phyloP scores from a whole-genome alignment of 768 basidiomycete species.

The Pluteus cervinus region DNA sequence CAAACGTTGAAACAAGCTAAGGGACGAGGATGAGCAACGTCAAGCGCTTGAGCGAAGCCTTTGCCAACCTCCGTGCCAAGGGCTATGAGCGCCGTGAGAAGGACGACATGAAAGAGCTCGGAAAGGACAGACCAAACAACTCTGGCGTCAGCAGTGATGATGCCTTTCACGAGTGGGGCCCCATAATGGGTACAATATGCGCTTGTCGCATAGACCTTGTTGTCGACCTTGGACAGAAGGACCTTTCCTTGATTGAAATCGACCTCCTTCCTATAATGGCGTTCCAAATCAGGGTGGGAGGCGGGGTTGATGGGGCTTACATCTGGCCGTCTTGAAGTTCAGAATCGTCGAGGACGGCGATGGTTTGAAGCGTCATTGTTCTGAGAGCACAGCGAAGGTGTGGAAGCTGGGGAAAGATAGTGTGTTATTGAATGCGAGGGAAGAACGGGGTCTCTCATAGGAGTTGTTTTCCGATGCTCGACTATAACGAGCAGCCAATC shows the following conservation, averaged over 20 bases:
- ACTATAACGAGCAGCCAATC: too few species aligned
- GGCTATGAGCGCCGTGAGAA: constrained; percentile 31
- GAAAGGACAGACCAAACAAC: constrained; percentile 59
- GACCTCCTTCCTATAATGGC: constrained; percentile 67
- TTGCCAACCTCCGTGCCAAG: constrained; percentile 78
- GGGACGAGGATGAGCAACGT: constrained; percentile 3
- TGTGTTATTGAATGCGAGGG: too few species aligned
- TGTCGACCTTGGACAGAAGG: constrained; percentile 68
- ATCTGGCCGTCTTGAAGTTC: constrained; percentile 66
- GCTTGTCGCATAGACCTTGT: constrained; percentile 71
- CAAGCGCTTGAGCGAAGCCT: not conserved
- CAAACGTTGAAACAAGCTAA: constrained; percentile 84
- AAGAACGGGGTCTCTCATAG: too few species aligned
- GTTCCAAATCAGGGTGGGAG: not conserved
- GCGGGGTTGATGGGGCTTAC: constrained; percentile 20
- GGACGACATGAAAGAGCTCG: not conserved
- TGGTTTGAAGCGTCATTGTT: constrained; percentile 45
- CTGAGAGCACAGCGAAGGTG: too few species aligned
- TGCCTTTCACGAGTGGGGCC: constrained; percentile 79
- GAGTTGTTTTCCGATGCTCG: too few species aligned
- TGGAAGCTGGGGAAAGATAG: too few species aligned
- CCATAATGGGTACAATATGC: constrained; percentile 92
- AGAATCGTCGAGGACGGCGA: constrained; percentile 51
- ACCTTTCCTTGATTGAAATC: constrained; percentile 75
- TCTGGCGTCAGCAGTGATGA: constrained; percentile 70